Percentiles rank a stretch among this genome's conserved stretches.
Evolutionary conservation across 2,329 filamentous ascomycete species (phyloP).

Genomic region (Elsinoe fawcettii): DNA sequence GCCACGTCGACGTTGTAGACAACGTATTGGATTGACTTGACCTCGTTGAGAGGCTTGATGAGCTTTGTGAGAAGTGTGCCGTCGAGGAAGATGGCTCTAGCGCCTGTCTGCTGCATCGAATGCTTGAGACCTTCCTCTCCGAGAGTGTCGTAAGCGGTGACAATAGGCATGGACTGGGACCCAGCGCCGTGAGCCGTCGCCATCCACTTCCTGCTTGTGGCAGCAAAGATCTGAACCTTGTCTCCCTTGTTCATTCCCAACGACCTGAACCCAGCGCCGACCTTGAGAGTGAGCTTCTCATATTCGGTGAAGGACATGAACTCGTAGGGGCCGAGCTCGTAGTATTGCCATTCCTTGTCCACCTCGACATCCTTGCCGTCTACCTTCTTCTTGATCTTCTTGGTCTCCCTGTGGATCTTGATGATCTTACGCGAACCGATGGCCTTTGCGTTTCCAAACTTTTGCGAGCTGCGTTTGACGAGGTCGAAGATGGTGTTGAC

Average conservation of each 20-base stretch:
- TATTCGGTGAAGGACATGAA: constrained; percentile 77
- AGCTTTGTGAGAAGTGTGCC: constrained; percentile 58
- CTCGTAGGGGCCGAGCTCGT: constrained; percentile 69
- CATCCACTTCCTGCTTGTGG: constrained; percentile 80
- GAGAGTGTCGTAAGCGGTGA: constrained; percentile 91
- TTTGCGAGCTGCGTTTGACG: constrained; percentile 58
- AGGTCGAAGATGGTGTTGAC: constrained; percentile 74
- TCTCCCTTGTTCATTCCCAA: constrained; percentile 62
- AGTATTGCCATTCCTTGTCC: constrained; percentile 87
- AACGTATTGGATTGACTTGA: constrained; percentile 49
- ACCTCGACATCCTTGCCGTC: constrained; percentile 72
- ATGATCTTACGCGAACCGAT: constrained; percentile 64
- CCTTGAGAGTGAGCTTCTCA: constrained; percentile 57
- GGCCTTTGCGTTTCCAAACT: constrained; percentile 46
- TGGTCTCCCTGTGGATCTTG: constrained; percentile 71
- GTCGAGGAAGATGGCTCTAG: constrained; percentile 79
- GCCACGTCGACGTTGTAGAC: constrained; percentile 50
- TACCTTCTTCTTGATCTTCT: constrained; percentile 82
- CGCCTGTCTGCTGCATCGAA: constrained; percentile 72
- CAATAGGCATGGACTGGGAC: constrained; percentile 83
- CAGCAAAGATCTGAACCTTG: constrained; percentile 72
- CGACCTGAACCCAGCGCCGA: constrained; percentile 66
- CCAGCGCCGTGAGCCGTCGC: constrained; percentile 58
- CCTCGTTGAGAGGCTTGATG: constrained; percentile 47
- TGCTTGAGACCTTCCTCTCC: constrained; percentile 77